Conservation (phyloP, 2,329 filamentous ascomycete species). For the Claviceps purpurea region DNA sequence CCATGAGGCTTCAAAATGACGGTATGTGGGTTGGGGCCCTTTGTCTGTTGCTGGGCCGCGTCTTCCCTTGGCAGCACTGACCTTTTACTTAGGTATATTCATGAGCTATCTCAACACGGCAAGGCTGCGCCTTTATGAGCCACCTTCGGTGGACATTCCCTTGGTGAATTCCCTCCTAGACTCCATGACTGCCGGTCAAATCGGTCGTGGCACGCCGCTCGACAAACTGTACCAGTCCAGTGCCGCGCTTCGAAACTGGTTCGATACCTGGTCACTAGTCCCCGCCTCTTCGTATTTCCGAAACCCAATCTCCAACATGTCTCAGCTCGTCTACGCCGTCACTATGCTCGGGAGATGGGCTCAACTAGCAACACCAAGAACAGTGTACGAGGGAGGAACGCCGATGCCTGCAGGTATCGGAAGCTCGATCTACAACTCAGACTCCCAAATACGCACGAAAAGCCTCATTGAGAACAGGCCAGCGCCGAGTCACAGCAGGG, state of each 20-base stretch:
- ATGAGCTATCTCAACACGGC: conserved; percentile 25
- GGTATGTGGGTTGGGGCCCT: conserved; percentile 16
- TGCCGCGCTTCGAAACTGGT: conserved; percentile 33
- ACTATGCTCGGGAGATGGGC: conserved; percentile 39
- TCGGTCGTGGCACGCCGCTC: conserved; percentile 27
- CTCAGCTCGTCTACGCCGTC: conserved; percentile 36
- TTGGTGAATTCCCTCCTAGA: conserved; percentile 29
- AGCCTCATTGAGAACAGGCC: neutral
- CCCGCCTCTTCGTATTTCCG: conserved; percentile 29
- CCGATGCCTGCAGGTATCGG: conserved; percentile 15
- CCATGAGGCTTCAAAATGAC: conserved; percentile 22
- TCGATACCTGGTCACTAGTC: conserved; percentile 33
- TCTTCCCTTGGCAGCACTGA: neutral
- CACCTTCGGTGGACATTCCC: conserved; percentile 27
- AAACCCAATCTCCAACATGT: conserved; percentile 30
- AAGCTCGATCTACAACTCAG: conserved; percentile 12
- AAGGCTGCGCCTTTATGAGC: conserved; percentile 32
- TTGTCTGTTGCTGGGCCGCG: neutral
- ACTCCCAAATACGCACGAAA: conserved; percentile 11
- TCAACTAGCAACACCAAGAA: conserved; percentile 28
- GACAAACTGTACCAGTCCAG: conserved; percentile 37
- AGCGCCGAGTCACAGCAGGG: neutral
- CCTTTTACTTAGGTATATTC: neutral
- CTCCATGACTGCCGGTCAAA: conserved; percentile 24
- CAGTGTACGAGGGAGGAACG: conserved; percentile 12